Evolutionary conservation across 768 basidiomycete species (phyloP).

Genomic region (Rhizopogon sp.): DNA sequence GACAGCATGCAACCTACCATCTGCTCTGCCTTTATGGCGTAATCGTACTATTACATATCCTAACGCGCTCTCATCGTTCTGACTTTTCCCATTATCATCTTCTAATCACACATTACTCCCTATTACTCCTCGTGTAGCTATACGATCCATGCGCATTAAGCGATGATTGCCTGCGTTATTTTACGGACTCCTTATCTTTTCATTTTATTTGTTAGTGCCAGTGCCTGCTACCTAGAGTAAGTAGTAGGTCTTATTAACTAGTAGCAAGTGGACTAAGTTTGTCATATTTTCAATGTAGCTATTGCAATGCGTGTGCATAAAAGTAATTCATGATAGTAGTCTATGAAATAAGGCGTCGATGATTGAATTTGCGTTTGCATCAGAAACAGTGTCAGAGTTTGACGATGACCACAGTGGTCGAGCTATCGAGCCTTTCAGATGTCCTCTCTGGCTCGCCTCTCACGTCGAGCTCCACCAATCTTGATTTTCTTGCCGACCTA

Average conservation of each 20-base stretch:
- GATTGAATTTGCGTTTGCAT: too few species aligned
- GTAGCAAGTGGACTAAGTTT: slow-evolving; percentile 1
- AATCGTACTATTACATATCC: background rate
- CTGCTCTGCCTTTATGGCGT: background rate
- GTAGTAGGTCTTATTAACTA: too few species aligned
- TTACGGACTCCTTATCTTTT: background rate
- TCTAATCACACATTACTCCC: background rate
- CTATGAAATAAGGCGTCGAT: too few species aligned
- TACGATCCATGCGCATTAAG: too few species aligned
- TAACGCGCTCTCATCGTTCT: background rate
- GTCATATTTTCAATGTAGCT: background rate
- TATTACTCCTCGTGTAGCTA: background rate
- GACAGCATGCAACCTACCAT: slow-evolving; percentile 7
- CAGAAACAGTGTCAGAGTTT: slow-evolving; percentile 1
- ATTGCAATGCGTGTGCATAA: too few species aligned
- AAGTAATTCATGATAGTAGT: too few species aligned
- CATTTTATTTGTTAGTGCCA: background rate
- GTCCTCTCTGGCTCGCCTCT: slow-evolving; percentile 17
- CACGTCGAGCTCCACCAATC: slow-evolving; percentile 14
- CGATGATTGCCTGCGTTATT: too few species aligned
- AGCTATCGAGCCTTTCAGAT: slow-evolving; percentile 20
- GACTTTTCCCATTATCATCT: background rate
- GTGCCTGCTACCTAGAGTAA: too few species aligned
- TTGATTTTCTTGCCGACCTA: slow-evolving; percentile 59
- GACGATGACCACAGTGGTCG: slow-evolving; percentile 16